Evolutionary conservation across 176 grass and related monocot genomes (phyloP), one percentile per base, ranked within the genome.

Genomic region (Cenchrus americanus): DNA sequence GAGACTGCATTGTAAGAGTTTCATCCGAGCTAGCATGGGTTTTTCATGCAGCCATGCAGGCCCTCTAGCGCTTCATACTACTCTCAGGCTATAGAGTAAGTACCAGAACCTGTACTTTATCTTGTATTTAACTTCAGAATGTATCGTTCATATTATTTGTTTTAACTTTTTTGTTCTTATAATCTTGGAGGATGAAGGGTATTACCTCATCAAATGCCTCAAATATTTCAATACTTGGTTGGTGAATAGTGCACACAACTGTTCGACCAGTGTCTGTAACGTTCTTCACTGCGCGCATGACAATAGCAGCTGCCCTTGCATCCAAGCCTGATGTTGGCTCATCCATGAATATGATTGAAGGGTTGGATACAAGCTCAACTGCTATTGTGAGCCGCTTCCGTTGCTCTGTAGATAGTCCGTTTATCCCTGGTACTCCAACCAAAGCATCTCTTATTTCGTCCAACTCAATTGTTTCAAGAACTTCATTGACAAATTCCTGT

Each of bases 261-360:
- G 92, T 94, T 71, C 92, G 82, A 75, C 92, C 92, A 50, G 92
- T 94, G n/a, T 91, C 84, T n/a, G 84, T 71, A 62, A 91, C 87
- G 18, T 89, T 94, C 88, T 92, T 92, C 14, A 92, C 89, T 48
- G 84, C 87, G 85, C 89, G 87, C 92, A 94, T 94, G 62, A 89
- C 92, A 46, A 94, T 90, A 51, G 93, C 90, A 30, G 90, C 87
- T 21, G 90, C 90, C 72, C 90, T 84, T 61, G 90, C 93, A 53
- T 94, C 93, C 62, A 94, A 61, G 4, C 90, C 87, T 63, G 93
- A 94, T 67, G 93, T 94, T 59, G 93, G 93, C 46, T 95, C 93
- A 76, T 95, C 93, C 90, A 95, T 92, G 69, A 95, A 95, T 84
- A 95, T 84, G 4, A 92, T 85, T 23, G 85, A 92, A 69, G 93